These are phyloP conservation scores for Acanthamoeba royreba DNA, from an alignment of 208 protist species.

Conservation along the genomic window DNA sequence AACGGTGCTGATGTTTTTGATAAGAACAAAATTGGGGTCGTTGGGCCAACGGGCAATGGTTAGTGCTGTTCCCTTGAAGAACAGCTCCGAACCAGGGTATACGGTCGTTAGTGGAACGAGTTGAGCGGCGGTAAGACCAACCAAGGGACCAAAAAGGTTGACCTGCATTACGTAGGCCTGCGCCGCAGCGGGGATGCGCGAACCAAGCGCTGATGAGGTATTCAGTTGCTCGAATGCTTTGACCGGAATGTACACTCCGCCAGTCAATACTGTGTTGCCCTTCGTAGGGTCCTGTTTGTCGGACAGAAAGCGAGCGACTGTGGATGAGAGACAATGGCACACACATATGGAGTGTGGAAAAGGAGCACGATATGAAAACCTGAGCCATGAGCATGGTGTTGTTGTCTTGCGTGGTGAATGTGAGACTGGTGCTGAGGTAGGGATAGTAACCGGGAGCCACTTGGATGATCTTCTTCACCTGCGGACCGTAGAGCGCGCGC, in stretches of 20 bases:
- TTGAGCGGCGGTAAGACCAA: not conserved
- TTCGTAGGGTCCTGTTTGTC: not conserved
- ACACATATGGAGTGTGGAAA: too few relatives aligned
- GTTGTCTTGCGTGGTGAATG: not conserved
- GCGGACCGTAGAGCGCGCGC: not conserved
- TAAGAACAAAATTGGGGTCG: not conserved
- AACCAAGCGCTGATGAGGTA: not conserved
- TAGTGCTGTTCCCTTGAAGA: not conserved
- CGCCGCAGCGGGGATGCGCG: not conserved
- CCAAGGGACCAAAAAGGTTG: not conserved
- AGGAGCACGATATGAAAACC: not conserved
- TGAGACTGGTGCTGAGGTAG: not conserved
- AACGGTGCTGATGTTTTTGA: not conserved
- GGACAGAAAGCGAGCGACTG: not conserved
- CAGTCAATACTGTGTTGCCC: not conserved
- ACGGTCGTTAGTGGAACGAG: not conserved
- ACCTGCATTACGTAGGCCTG: not conserved
- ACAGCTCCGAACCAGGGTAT: not conserved
- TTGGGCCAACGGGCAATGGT: not conserved
- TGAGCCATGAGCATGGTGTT: not conserved
- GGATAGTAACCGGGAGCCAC: not conserved
- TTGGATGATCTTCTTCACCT: not conserved
- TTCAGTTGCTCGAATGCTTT: not conserved
- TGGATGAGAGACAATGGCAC: not conserved
- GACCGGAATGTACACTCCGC: not conserved